phyloP scores from a whole-genome alignment of 495 filamentous ascomycete genomes.

The Annulohypoxylon maeteangense region DNA sequence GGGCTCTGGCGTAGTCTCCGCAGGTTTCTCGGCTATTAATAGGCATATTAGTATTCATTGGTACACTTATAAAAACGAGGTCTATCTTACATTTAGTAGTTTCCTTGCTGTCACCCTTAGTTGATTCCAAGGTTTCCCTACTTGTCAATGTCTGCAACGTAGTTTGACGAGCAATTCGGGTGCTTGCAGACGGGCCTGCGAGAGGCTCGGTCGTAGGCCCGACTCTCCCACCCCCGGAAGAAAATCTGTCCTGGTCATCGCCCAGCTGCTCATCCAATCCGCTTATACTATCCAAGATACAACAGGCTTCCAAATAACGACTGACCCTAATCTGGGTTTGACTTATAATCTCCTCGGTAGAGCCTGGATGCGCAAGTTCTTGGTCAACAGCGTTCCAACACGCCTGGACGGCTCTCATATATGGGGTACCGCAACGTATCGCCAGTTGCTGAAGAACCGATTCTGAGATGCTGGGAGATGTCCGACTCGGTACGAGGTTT shows the following conservation, averaged over 20 bases:
- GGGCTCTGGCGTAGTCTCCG: neutral
- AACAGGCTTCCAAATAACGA: conserved; percentile 62
- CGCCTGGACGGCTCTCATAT: conserved; percentile 81
- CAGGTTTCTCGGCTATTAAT: conserved; percentile 15
- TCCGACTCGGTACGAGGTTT: conserved; percentile 61
- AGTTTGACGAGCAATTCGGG: neutral
- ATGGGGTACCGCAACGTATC: conserved; percentile 78
- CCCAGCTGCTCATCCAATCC: conserved; percentile 58
- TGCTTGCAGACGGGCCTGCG: conserved; percentile 30
- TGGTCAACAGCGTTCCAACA: conserved; percentile 82
- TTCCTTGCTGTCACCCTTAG: conserved; percentile 32
- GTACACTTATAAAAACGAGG: conserved; percentile 6
- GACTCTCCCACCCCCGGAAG: conserved; percentile 14
- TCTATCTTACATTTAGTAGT: conserved; percentile 16
- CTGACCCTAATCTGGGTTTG: conserved; percentile 55
- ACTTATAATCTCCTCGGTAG: conserved; percentile 55
- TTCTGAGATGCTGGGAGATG: conserved; percentile 51
- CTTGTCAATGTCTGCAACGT: neutral
- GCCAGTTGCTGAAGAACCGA: conserved; percentile 69
- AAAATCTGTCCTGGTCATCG: conserved; percentile 47
- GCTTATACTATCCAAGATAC: conserved; percentile 61
- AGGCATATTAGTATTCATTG: conserved; percentile 34
- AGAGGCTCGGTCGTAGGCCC: conserved; percentile 7
- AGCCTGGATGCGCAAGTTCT: conserved; percentile 58
- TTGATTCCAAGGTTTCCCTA: neutral